These are phyloP conservation scores for Pseudofabraea citricarpa DNA, from an alignment of 2,329 filamentous ascomycete genomes.

Conservation along the genomic window DNA sequence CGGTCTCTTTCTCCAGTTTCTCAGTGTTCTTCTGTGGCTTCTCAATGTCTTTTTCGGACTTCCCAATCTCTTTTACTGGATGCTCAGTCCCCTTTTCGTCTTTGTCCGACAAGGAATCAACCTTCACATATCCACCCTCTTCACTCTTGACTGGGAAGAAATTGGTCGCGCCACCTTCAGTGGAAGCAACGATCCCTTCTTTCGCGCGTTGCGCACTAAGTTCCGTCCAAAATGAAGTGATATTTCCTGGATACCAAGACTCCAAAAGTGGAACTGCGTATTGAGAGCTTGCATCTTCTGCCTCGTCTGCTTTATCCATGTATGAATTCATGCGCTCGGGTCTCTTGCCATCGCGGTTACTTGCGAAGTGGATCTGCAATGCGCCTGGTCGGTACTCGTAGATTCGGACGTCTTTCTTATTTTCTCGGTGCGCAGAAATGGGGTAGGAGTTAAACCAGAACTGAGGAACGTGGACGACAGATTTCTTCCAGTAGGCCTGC, in stretches of 20 bases:
- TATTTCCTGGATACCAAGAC: neutral
- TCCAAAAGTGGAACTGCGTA: neutral
- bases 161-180: neutral
- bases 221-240: neutral
- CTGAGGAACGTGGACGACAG: constrained; percentile 22
- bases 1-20: too few species aligned
- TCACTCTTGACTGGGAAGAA: constrained; percentile 2
- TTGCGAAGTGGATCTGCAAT: constrained; percentile 3
- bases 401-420: neutral
- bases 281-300: neutral
- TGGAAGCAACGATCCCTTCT: neutral
- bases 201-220: neutral
- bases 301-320: neutral
- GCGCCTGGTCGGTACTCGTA: neutral
- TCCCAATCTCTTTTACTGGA: too few species aligned
- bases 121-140: neutral
- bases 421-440: neutral
- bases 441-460: constrained; percentile 27
- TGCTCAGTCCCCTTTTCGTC: too few species aligned
- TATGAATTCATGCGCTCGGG: constrained; percentile 1
- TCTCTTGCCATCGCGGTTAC: constrained; percentile 2
- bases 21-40: too few species aligned
- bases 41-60: too few species aligned
- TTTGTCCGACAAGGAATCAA: neutral
- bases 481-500: constrained; percentile 13